These are phyloP conservation scores for Pterocarpus santalinus DNA, from an alignment of 306 rosid genomes.

Conservation along the genomic window DNA sequence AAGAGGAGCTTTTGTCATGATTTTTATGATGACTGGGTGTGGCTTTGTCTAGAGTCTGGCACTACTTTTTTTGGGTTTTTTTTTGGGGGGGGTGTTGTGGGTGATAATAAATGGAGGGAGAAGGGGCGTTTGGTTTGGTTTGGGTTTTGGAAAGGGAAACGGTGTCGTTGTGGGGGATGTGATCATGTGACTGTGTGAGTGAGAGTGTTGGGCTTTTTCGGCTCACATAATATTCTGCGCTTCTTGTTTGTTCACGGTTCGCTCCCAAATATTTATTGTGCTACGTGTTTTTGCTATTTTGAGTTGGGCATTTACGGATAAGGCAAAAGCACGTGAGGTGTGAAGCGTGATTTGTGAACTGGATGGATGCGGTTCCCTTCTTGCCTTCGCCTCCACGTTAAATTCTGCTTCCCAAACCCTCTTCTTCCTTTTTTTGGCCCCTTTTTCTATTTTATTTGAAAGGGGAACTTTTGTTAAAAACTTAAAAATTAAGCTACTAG, in stretches of 20 bases:
- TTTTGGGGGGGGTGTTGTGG: slow-evolving; percentile 6
- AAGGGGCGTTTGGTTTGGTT: slow-evolving; percentile 34
- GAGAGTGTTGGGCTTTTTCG: slow-evolving; percentile 45
- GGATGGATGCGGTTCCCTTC: slow-evolving; percentile 10
- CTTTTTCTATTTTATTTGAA: not conserved
- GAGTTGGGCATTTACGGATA: slow-evolving; percentile 14
- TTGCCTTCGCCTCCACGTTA: slow-evolving; percentile 38
- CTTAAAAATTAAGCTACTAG: not conserved
- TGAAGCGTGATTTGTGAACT: not conserved
- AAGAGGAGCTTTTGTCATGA: slow-evolving; percentile 27
- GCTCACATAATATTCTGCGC: slow-evolving; percentile 68
- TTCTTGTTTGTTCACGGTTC: slow-evolving; percentile 60
- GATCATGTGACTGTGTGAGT: not conserved
- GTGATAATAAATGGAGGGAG: slow-evolving; percentile 69
- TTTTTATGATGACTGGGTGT: slow-evolving; percentile 14
- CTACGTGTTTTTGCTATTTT: not conserved
- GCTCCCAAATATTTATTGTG: slow-evolving; percentile 57
- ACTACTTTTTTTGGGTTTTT: not conserved
- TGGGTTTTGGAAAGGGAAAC: slow-evolving; percentile 38
- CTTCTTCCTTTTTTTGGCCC: not conserved
- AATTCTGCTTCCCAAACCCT: slow-evolving; percentile 21
- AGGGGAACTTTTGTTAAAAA: not conserved
- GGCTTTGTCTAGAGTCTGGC: not conserved
- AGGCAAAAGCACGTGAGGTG: slow-evolving; percentile 53
- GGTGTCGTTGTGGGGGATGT: slow-evolving; percentile 56